Conservation (phyloP, 345 rosid genomes). For the Angophora floribunda region DNA sequence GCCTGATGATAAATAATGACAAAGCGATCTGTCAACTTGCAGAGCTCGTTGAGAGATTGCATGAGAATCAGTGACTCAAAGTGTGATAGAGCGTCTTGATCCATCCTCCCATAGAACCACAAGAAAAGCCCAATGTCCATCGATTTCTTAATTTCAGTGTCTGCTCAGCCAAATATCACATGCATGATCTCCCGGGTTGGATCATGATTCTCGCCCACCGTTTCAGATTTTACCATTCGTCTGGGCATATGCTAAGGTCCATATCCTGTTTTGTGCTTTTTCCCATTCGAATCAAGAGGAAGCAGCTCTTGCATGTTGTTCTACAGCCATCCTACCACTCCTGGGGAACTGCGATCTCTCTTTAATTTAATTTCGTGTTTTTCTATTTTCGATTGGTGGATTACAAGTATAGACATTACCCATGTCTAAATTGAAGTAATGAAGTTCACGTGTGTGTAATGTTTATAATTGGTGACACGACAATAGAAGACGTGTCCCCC, state of each 20-base stretch:
- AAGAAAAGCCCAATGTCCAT: not conserved
- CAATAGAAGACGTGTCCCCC: not conserved
- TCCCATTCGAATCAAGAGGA: not conserved
- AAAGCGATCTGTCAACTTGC: not conserved
- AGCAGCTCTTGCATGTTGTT: not conserved
- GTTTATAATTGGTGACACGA: not conserved
- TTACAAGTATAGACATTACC: not conserved
- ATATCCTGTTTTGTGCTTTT: not conserved
- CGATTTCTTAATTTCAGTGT: not conserved
- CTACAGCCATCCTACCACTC: not conserved
- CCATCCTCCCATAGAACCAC: not conserved
- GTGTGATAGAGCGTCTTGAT: not conserved
- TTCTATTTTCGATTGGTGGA: not conserved
- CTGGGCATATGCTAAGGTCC: not conserved
- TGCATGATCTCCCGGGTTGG: not conserved
- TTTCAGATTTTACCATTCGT: not conserved
- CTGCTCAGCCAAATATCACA: not conserved
- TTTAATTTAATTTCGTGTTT: not conserved
- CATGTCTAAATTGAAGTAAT: not conserved
- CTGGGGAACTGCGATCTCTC: not conserved
- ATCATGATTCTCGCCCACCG: not conserved
- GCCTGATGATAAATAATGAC: not conserved
- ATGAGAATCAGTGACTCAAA: not conserved
- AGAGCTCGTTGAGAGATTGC: not conserved
- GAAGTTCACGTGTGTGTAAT: not conserved